phyloP scores from a whole-genome alignment of 140 eudicot genomes.

The Anethum foeniculum region DNA sequence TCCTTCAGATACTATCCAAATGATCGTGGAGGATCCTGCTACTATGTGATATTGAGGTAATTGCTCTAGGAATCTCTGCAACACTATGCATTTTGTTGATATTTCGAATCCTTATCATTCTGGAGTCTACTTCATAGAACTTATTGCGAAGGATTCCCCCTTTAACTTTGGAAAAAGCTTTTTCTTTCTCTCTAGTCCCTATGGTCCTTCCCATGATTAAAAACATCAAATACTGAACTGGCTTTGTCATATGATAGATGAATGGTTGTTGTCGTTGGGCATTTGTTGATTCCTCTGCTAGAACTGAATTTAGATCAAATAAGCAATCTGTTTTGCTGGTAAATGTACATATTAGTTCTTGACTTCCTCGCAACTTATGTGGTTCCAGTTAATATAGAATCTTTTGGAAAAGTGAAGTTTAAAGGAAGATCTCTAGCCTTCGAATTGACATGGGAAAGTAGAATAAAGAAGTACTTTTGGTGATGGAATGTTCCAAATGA shows the following conservation, averaged over 20 bases:
- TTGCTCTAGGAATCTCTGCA: constrained; percentile 10
- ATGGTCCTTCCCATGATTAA: constrained; percentile 12
- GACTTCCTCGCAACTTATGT: neutral
- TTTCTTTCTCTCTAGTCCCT: neutral
- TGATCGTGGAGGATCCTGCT: constrained; percentile 10
- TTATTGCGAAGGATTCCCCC: constrained; percentile 1
- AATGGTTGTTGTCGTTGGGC: neutral
- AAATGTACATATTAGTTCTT: neutral
- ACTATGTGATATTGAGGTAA: neutral
- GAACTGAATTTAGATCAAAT: neutral
- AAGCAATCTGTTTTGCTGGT: neutral
- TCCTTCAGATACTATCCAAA: constrained; percentile 3
- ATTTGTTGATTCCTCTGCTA: neutral
- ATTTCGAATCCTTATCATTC: constrained; percentile 11
- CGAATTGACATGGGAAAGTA: neutral
- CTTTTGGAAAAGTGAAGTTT: constrained; percentile 5
- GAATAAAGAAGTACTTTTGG: neutral
- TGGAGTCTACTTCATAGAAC: neutral
- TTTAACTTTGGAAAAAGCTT: constrained; percentile 4
- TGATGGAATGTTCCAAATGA: constrained; percentile 5
- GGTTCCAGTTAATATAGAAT: constrained; percentile 3
- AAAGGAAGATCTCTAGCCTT: constrained; percentile 6
- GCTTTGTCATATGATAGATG: neutral
- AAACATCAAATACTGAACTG: neutral
- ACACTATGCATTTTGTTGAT: constrained; percentile 9